Conservation (phyloP, 495 filamentous ascomycete species). For the Xylaria acuta region DNA sequence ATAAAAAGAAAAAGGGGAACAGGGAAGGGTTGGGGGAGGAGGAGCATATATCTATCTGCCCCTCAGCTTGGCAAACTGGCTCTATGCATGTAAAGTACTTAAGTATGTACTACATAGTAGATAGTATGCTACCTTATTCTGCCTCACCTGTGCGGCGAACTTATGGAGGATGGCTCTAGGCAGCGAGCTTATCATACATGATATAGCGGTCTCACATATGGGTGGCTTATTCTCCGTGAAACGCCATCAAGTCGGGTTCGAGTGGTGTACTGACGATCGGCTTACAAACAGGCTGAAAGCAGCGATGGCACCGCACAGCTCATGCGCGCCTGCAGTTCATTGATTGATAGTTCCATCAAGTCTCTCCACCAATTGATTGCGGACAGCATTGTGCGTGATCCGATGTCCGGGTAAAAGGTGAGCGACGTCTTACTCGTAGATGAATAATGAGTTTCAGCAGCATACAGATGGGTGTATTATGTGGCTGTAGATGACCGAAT, state of each 20-base stretch:
- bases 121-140: background rate
- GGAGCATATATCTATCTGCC: background rate
- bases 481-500: background rate
- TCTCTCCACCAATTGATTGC: background rate
- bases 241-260: background rate
- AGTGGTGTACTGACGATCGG: background rate
- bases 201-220: background rate
- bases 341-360: constrained; percentile 9
- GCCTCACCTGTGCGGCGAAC: background rate
- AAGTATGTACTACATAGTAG: background rate
- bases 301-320: background rate
- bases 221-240: background rate
- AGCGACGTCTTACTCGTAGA: background rate
- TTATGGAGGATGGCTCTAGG: background rate
- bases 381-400: background rate
- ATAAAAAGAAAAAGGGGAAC: background rate
- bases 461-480: background rate
- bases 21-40: background rate
- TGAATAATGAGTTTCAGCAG: background rate
- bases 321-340: background rate
- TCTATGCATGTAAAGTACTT: background rate
- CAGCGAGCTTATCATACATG: background rate
- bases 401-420: background rate
- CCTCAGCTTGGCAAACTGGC: background rate
- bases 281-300: background rate